Evolutionary conservation across 2,329 filamentous ascomycete species (phyloP), one percentile per base, ranked within the genome.

Genomic region (Penicillium sp.): DNA sequence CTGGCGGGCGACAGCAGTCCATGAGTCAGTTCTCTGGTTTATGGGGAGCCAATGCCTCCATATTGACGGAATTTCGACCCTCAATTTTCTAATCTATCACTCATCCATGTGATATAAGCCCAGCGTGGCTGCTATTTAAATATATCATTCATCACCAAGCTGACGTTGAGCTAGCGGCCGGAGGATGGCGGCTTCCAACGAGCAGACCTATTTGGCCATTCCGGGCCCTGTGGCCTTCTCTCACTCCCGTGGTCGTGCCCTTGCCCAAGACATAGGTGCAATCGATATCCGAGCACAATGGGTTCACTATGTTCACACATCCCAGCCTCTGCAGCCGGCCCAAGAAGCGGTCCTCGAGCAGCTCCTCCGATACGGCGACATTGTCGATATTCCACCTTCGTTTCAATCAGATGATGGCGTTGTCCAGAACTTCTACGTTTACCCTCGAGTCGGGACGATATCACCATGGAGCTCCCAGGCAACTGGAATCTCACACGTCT

Each of bases 391-490:
- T 26, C 69, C 69, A 33, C 64, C 70, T 35, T 65, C 73, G 47
- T 68, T 79, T 74, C 60, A 72, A 65, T 64, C 76, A 74, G 64
- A 74, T 60, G 80, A 83, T 58, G 76, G 79, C 53, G 72, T 79
- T 58, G 77, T 79, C 45, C 74, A 81, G 49, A 78, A 86, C 60
- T 82, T 89, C 70, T 90, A 91, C 69, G 81, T 96, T 58, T 85
- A 83, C 47, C 93, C 93, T 20, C 84, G 93, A 63, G 89, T 89
- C 18, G 85, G 85, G 65, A 92, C 85, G 1, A 86, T 96, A 64
- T 97, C 92, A 42, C 94, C 94, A 70, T 99, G 94, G 94, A 97
- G 91, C 75, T 96, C 92, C 56, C 92, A 97, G 74, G 93, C 92
- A 26, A 96, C 93, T 47, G 93, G 86, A 70, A 97, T 97, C 71